Evolutionary conservation across 1,139 yeast genomes (phyloP), one percentile per base, ranked within the genome.

Genomic region (Pichia terricola): DNA sequence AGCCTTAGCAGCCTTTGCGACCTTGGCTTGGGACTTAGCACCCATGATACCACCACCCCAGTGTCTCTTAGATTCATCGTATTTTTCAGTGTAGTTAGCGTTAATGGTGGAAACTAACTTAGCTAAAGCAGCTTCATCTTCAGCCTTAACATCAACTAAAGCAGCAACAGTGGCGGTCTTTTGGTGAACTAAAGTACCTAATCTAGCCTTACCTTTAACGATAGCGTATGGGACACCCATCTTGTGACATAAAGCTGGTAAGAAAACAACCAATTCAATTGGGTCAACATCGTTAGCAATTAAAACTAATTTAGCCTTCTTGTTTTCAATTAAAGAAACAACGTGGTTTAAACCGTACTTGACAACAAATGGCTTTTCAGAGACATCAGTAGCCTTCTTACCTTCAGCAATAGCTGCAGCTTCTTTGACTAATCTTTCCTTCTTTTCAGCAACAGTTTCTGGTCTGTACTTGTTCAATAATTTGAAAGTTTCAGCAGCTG

Each of bases 21-120:
- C 68, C 75, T 81, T 84, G 62, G 79, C 91, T 63, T 75, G 77
- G 62, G 96, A 86, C 79, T 89, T 89, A 62, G 85, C 75, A 69
- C 97, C 96, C 78, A 91, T 76, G 70, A 85, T 67, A 79, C 97
- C 97, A 77, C 98, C 97, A 80, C 97, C 97, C 97, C 97, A 89
- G 82, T 87, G 95, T 76, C 86, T 87, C 79, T 94, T 89, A 69
- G 77, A 67, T 61, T 89, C 96, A 65, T 89, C 96, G 81, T 81
- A 86, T 74, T 87, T 86, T 66, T 85, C 94, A 61, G 73, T 69
- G 73, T 81, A 89, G 91, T 87, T 88, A 58, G 94, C 81, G 72
- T 86, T 81, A 69, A 91, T 79, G 66, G 97, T 83, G 52, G 96
- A 82, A 61, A 89, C 77, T 64, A 89, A 79, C 71, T 87, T 84